Base-by-base conservation (phyloP, 164 flowering plant species). In the Nymphaea thermarum region DNA sequence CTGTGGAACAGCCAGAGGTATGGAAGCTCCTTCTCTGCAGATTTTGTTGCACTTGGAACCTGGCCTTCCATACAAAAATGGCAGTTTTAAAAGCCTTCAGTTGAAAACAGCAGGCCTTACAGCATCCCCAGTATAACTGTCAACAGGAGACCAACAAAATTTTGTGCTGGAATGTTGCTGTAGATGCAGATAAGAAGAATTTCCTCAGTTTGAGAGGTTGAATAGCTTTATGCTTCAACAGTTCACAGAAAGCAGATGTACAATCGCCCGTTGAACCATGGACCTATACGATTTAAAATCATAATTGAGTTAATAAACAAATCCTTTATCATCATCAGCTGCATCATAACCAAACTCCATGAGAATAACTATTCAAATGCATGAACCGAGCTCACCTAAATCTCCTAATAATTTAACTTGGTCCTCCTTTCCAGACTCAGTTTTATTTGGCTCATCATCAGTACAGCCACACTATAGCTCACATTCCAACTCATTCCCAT, bases 1-100 rank as follows among this genome's bases (percentile, higher is more conserved):
- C n/a, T 60, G 45, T n/a, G 43, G 47, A 53, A 66, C 2, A 18
- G 74, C 68, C 55, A 41, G 59, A n/a, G 57, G 17, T 51, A 10
- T 51, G 57, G 57, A 51, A 51, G 57, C 14, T 51, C 57, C 57
- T 51, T 51, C 3, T 10, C 8, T 15, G 57, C 57, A 10, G 14
- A 2, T 10, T 8, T 51, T 51, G 14, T 10, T 0, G 57, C 36
- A 25, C 36, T 51, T 51, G 57, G 14, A 51, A 51, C 14, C 14
- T 51, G 57, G 2, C 57, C 57, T 15, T 51, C 14, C 57, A 51
- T 51, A 15, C 14, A 15, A 8, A 3, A 10, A 51, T 8, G 8
- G 57, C 57, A 51, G 3, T 51, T 51, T 51, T 10, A 51, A 51
- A 51, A 51, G 57, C 8, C 14, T 8, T 51, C 2, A 10, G 14